phyloP scores from a whole-genome alignment of 257 asterid genomes.

The Fraxinus excelsior region DNA sequence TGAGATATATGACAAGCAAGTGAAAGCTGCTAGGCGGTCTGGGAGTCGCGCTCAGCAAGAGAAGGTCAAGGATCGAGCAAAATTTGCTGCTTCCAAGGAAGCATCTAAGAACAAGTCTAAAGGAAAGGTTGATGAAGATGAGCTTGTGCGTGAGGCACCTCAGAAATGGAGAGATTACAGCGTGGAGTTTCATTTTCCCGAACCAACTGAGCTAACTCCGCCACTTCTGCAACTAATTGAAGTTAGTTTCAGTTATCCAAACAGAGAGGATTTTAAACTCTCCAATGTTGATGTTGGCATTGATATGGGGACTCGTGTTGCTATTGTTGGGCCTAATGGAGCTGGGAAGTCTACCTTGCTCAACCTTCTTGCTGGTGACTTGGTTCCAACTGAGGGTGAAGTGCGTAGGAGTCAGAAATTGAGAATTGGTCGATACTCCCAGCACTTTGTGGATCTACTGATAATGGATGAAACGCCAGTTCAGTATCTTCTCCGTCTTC shows the following conservation, averaged over 20 bases:
- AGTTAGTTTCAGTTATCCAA: slow-evolving; percentile 66
- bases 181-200: slow-evolving; percentile 73
- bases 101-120: slow-evolving; percentile 56
- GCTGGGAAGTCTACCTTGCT: slow-evolving; percentile 74
- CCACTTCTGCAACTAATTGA: slow-evolving; percentile 70
- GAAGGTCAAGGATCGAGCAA: slow-evolving; percentile 64
- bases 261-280: slow-evolving; percentile 58
- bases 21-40: slow-evolving; percentile 59
- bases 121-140: slow-evolving; percentile 58
- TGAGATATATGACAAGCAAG: slow-evolving; percentile 56
- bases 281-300: slow-evolving; percentile 67
- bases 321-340: slow-evolving; percentile 73
- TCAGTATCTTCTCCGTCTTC: slow-evolving; percentile 69
- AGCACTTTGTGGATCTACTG: slow-evolving; percentile 70
- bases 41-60: slow-evolving; percentile 64
- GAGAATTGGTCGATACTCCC: slow-evolving; percentile 47
- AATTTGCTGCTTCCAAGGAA: slow-evolving; percentile 58
- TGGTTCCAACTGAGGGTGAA: slow-evolving; percentile 40
- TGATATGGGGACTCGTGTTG: slow-evolving; percentile 81
- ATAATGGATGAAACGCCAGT: slow-evolving; percentile 72
- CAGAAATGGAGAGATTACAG: slow-evolving; percentile 69
- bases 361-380: slow-evolving; percentile 67
- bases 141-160: slow-evolving; percentile 54
- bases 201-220: slow-evolving; percentile 70
- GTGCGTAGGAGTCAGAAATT: slow-evolving; percentile 39